Base-by-base conservation (phyloP, 2,329 filamentous ascomycete species). In the Neopestalotiopsis clavispora region DNA sequence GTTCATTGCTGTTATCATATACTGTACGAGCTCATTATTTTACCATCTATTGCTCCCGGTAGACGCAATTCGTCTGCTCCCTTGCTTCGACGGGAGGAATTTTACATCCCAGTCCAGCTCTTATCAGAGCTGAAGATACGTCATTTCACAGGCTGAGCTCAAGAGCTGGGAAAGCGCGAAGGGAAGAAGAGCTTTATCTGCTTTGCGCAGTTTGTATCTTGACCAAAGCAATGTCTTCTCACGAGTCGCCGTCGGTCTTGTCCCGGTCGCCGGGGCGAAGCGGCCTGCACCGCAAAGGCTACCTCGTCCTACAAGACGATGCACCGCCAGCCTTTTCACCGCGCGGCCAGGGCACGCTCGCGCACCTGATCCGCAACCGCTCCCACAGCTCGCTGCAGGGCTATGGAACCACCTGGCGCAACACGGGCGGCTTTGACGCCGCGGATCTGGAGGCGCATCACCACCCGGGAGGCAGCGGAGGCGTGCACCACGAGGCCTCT, bases 351-450 rank as follows among this genome's bases (percentile, higher is more conserved):
- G 70, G 76, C 14, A 69, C 74, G 23, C 75, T 79, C 38, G 71
- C 73, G 9, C 72, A 76, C 6, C 75, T 79, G 13, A 69, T 79
- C 32, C 73, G 71, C 38, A 78, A 72, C 58, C 76, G 76, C 61
- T 76, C 76, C 5, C 71, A 78, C 62, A 66, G 70, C 30, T 76
- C 76, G 4, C 67, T 75, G 42, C 73, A 75, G 32, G 74, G 73
- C 61, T 77, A 78, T 57, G 76, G 76, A n/a, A 72, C 72, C 7
- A 52, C 45, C 6, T 76, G 75, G 75, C 72, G 76, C 59, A 72
- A 42, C 30, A 30, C 34, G 72, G 13, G 65, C 28, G 28, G 14
- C 67, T 60, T 69, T 70, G 72, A 69, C 13, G 58, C 38, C 5
- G 56, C 69, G 20, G 72, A 74, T 40, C 69, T 75, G 66, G 77